phyloP scores from a whole-genome alignment of 345 rosid genomes.

The Populus deltoides region DNA sequence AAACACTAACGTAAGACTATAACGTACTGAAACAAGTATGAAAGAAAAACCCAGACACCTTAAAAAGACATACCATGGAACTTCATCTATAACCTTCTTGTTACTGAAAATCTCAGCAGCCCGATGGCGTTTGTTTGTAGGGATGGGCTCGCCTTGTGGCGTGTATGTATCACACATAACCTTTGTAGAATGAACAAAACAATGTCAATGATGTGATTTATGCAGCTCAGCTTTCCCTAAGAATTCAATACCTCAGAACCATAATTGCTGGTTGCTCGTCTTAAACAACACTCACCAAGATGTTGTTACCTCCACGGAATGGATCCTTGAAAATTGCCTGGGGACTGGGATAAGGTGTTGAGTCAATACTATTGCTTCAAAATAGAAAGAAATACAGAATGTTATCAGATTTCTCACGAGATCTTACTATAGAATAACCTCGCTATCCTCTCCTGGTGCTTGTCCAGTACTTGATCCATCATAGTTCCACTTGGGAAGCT shows the following conservation, averaged over 20 bases:
- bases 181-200: constrained; percentile 32
- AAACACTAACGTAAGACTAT: not conserved
- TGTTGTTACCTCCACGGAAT: constrained; percentile 94
- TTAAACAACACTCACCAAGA: constrained; percentile 59
- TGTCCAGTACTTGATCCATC: constrained; percentile 99
- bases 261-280: not conserved
- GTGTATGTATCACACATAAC: constrained; percentile 89
- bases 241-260: not conserved
- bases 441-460: constrained; percentile 97
- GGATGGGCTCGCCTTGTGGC: constrained; percentile 96
- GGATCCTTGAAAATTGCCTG: constrained; percentile 96
- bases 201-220: constrained; percentile 1
- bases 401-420: not conserved
- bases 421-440: constrained; percentile 94
- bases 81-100: constrained; percentile 60
- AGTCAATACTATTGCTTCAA: constrained; percentile 16
- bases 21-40: not conserved
- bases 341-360: constrained; percentile 51
- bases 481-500: constrained; percentile 98
- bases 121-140: constrained; percentile 86
- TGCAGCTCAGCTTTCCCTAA: not conserved
- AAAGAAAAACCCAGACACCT: not conserved
- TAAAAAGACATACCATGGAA: constrained; percentile 64
- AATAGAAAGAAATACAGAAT: not conserved
- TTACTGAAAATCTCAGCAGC: constrained; percentile 79